Conservation (phyloP, 176 grass and related monocot genomes). For the Pontederia crassipes region DNA sequence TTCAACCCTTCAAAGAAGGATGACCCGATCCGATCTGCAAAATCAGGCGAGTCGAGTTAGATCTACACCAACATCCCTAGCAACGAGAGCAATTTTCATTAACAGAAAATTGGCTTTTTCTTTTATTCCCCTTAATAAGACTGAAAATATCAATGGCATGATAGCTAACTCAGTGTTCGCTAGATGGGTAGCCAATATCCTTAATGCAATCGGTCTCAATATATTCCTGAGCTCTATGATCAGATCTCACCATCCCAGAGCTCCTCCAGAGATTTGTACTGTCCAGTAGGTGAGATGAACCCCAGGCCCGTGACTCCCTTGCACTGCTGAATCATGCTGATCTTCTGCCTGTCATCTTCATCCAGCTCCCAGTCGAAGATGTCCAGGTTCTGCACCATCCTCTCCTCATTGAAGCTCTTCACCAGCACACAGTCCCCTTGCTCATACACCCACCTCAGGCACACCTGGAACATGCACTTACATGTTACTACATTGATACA, state of each 20-base stretch:
- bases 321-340: constrained; percentile 1
- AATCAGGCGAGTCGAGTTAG: no score
- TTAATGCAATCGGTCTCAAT: no score
- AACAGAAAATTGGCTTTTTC: no score
- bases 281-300: not conserved
- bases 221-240: no score
- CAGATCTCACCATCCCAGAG: constrained; percentile 12
- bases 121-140: no score
- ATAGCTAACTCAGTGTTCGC: no score
- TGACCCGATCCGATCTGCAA: no score
- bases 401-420: not conserved
- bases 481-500: not conserved
- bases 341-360: constrained; percentile 6
- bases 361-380: constrained; percentile 7
- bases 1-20: no score
- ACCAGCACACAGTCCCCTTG: constrained; percentile 5
- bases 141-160: no score
- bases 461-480: not conserved
- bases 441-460: constrained; percentile 9
- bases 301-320: not conserved
- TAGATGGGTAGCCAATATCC: no score
- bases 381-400: constrained; percentile 4
- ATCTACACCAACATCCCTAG: no score
- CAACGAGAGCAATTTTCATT: no score
- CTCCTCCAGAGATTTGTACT: not conserved